These are phyloP conservation scores for Mrakiaceae sp. DNA, from an alignment of 1,284 basidiomycete genomes.

Conservation along the genomic window DNA sequence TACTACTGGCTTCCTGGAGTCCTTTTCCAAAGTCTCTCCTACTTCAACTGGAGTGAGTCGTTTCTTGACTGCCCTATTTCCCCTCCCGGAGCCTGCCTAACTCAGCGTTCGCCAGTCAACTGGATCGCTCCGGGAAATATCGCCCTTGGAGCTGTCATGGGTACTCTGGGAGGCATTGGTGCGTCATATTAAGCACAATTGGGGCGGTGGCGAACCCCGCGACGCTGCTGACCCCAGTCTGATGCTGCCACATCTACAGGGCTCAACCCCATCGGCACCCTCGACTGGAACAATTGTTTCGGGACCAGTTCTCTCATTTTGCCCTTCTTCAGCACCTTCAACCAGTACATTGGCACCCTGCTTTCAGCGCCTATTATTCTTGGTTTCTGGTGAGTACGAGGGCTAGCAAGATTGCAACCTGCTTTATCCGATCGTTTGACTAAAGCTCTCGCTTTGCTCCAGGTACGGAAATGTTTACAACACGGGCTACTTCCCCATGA, in stretches of 20 bases:
- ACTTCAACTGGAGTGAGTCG: slow-evolving; percentile 56
- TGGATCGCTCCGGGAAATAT: slow-evolving; percentile 65
- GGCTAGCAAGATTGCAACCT: background rate
- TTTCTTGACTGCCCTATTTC: background rate
- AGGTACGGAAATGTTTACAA: slow-evolving; percentile 24
- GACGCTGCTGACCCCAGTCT: slow-evolving; percentile 14
- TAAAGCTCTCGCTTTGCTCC: background rate
- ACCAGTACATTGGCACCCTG: slow-evolving; percentile 23
- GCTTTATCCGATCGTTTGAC: background rate
- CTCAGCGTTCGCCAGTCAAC: slow-evolving; percentile 41
- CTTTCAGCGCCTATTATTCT: slow-evolving; percentile 19
- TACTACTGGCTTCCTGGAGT: slow-evolving; percentile 11
- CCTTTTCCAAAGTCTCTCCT: slow-evolving; percentile 48
- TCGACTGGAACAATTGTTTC: slow-evolving; percentile 25
- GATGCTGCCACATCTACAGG: slow-evolving; percentile 26
- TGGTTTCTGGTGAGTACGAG: slow-evolving; percentile 20
- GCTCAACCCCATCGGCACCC: slow-evolving; percentile 32
- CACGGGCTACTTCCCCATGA: slow-evolving; percentile 28
- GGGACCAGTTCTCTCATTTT: background rate
- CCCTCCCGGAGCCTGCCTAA: background rate
- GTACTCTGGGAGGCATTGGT: background rate
- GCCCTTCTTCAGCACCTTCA: slow-evolving; percentile 25
- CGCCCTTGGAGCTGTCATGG: slow-evolving; percentile 33
- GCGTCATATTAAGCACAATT: background rate
- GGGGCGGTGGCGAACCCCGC: too few relatives aligned